These are phyloP conservation scores for Trichocomaceae sp. DNA, from an alignment of 2,329 filamentous ascomycete genomes.

Conservation along the genomic window DNA sequence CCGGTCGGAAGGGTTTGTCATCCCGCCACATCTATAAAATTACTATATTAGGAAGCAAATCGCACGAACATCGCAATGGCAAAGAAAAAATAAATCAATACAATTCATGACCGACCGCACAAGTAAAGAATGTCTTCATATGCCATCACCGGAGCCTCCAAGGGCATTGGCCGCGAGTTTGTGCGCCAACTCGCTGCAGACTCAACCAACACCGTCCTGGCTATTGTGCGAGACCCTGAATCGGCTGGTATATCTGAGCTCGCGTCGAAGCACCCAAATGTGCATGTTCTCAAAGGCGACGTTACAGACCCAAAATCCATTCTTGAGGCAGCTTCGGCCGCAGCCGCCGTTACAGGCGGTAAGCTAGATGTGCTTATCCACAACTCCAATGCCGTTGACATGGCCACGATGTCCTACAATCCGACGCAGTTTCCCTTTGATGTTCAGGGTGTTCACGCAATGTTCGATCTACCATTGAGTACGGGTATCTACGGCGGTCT, in stretches of 20 bases:
- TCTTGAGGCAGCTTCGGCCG: conserved; percentile 27
- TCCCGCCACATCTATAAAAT: no score
- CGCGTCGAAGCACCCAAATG: conserved; percentile 22
- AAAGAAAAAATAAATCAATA: no score
- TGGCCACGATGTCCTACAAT: conserved; percentile 13
- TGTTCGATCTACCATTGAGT: conserved; percentile 19
- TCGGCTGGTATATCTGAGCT: conserved; percentile 20
- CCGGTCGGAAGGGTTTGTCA: no score
- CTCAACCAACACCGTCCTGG: conserved; percentile 32
- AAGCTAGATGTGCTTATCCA: conserved; percentile 39
- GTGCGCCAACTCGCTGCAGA: conserved; percentile 25
- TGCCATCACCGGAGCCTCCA: conserved; percentile 29
- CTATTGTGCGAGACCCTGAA: conserved; percentile 32
- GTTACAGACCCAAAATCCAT: conserved; percentile 27
- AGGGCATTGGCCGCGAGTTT: conserved; percentile 30
- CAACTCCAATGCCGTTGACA: conserved; percentile 31
- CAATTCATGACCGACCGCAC: no score
- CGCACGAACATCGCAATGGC: no score
- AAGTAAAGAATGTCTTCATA: conserved; percentile 27
- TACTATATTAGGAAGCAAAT: no score
- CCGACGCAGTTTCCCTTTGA: conserved; percentile 14
- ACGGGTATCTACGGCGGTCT: conserved; percentile 29
- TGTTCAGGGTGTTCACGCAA: conserved; percentile 1
- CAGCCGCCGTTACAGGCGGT: conserved; percentile 30
- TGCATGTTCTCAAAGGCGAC: conserved; percentile 32